Base-by-base conservation (phyloP, 257 asterid species). In the Perilla frutescens region DNA sequence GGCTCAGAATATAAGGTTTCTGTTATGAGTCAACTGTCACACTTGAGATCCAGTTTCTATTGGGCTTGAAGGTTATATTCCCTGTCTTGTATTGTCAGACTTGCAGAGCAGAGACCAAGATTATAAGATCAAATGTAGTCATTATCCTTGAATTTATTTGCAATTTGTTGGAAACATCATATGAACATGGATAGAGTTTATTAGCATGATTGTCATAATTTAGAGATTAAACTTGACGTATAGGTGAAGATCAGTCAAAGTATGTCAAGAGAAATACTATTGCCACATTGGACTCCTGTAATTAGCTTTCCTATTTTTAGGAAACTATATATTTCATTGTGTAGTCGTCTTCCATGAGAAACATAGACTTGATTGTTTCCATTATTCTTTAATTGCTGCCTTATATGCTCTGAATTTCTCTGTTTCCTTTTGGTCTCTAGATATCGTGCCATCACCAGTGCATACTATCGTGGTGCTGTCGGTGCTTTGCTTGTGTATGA, bases 381-480 rank as follows among this genome's bases (percentile, higher is more conserved):
- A 9, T 57, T 53, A 11, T 26, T 65, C 66, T 44, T 50, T 54
- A 8, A 26, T 40, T 8, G 10, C 32, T 6, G 8, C 73, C 31
- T 44, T 62, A 12, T 45, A 49, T 62, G 51, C 71, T 70, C 57
- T 74, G n/a, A 51, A 77, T 7, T 45, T 36, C 39, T 13, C 10
- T 8, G 8, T 36, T 63, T 39, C 8, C 49, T 14, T 59, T 55
- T 56, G 14, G 36, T 67, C 50, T 77, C 73, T 60, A 91, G 96
- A 88, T 91, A 87, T 66, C 94, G 94, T 7, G 96, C 97, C 72
- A 91, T 91, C 80, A 91, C 97, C 63, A 91, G 97, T 63, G 96
- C 97, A 14, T 91, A 91, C 83, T 91, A 91, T 70, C 91, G 96
- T 7, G 96, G 97, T 37, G 97, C 97, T 8, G 96, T 91, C 6